phyloP scores from a whole-genome alignment of 176 grass and related monocot genomes.

The Eremochloa ophiuroides region DNA sequence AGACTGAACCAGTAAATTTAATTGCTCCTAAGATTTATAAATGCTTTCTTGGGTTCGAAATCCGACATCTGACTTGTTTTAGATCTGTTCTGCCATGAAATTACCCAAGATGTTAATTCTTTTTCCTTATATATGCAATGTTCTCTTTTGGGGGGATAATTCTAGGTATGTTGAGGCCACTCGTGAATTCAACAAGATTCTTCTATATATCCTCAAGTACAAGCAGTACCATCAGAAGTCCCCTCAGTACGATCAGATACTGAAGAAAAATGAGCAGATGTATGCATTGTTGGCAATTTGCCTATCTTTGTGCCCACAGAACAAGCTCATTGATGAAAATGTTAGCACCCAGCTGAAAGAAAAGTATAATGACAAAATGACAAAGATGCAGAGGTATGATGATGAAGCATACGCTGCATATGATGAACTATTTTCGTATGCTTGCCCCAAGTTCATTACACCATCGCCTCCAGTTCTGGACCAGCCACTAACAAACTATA shows the following conservation, averaged over 20 bases:
- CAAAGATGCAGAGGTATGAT: slow-evolving; percentile 97
- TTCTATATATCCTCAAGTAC: slow-evolving; percentile 89
- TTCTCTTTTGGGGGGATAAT: background rate
- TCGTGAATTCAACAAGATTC: slow-evolving; percentile 97
- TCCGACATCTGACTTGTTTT: background rate
- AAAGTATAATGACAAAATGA: slow-evolving; percentile 98
- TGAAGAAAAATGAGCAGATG: slow-evolving; percentile 99
- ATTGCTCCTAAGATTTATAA: background rate
- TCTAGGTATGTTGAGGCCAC: slow-evolving; percentile 79
- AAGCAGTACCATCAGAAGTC: slow-evolving; percentile 98
- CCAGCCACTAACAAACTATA: slow-evolving; percentile 83
- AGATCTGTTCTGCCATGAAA: background rate
- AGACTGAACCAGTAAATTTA: background rate
- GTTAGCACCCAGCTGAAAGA: slow-evolving; percentile 91
- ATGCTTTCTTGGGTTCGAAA: background rate
- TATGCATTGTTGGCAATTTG: slow-evolving; percentile 88
- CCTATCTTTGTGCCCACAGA: slow-evolving; percentile 82
- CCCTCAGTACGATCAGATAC: slow-evolving; percentile 91
- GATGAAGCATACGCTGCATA: slow-evolving; percentile 88
- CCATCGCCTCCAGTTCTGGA: slow-evolving; percentile 70
- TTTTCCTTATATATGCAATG: slow-evolving; percentile 3
- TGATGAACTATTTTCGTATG: slow-evolving; percentile 94
- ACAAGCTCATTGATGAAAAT: slow-evolving; percentile 86
- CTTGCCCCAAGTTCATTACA: slow-evolving; percentile 97
- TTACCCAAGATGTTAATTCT: background rate